Evolutionary conservation across 2,329 filamentous ascomycete genomes (phyloP).

Genomic region (Botrytis porri): DNA sequence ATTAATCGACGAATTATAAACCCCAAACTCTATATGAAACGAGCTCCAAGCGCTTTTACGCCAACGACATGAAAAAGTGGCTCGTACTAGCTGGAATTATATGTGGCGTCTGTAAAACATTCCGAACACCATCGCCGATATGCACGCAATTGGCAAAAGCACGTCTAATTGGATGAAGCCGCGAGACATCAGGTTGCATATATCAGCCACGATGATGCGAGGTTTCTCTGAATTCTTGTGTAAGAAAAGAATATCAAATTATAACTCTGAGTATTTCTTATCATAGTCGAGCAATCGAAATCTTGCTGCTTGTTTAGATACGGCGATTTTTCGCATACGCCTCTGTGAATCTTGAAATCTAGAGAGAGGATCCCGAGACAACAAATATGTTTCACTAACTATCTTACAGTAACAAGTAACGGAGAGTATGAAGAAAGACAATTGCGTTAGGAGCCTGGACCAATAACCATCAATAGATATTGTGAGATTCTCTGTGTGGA

Average conservation of each 20-base stretch:
- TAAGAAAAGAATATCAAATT: too few relatives aligned
- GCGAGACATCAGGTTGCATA: not conserved
- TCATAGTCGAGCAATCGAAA: not conserved
- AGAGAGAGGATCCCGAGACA: not conserved
- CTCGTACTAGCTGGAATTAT: not conserved
- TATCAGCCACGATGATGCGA: not conserved
- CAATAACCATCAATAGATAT: not conserved
- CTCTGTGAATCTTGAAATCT: conserved; percentile 19
- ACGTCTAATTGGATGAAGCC: not conserved
- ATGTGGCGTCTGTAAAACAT: not conserved
- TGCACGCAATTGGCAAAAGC: not conserved
- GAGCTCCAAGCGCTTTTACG: not conserved
- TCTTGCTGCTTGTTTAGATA: not conserved
- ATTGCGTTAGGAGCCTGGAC: not conserved
- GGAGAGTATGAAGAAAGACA: not conserved
- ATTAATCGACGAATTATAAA: not conserved
- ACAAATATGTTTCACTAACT: not conserved
- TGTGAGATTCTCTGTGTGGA: not conserved
- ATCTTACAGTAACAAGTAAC: not conserved
- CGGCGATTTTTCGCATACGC: conserved; percentile 15
- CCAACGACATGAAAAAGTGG: not conserved
- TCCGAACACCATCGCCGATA: not conserved
- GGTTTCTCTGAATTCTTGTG: not conserved
- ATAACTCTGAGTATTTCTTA: not conserved
- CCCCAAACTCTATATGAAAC: not conserved